phyloP scores from a whole-genome alignment of 352 stramenopile species.

The Globisporangium spinosum region DNA sequence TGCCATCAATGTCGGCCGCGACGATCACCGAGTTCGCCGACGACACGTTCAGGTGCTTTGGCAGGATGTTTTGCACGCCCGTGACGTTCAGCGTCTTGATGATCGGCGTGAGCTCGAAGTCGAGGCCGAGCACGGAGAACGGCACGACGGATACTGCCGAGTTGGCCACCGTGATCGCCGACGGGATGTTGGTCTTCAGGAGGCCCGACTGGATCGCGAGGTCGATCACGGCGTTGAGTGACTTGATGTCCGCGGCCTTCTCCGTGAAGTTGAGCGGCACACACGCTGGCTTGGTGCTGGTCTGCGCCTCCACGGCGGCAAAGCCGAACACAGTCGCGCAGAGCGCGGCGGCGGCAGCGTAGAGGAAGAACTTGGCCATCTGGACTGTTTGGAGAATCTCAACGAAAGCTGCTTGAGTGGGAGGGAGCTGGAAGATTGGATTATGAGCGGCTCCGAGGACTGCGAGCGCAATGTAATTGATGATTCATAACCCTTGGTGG shows the following conservation, averaged over 20 bases:
- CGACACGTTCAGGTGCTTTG: conserved; percentile 25
- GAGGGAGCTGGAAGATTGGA: conserved; percentile 26
- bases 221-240: conserved; percentile 48
- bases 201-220: conserved; percentile 25
- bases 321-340: conserved; percentile 14
- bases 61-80: conserved; percentile 39
- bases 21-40: conserved; percentile 4
- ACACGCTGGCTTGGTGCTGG: conserved; percentile 30
- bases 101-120: conserved; percentile 48
- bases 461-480: not conserved
- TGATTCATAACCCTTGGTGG: not conserved
- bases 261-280: conserved; percentile 39
- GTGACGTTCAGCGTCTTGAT: conserved; percentile 48
- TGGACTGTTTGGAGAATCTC: conserved; percentile 10
- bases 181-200: conserved; percentile 25
- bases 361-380: conserved; percentile 41
- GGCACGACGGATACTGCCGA: conserved; percentile 22
- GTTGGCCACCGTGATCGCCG: conserved; percentile 25
- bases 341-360: conserved; percentile 20
- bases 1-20: conserved; percentile 10
- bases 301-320: conserved; percentile 2
- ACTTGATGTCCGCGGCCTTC: conserved; percentile 37
- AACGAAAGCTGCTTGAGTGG: conserved; percentile 4
- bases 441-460: not conserved
- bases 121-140: conserved; percentile 42